phyloP scores from a whole-genome alignment of 495 filamentous ascomycete species.

The Podospora australis region DNA sequence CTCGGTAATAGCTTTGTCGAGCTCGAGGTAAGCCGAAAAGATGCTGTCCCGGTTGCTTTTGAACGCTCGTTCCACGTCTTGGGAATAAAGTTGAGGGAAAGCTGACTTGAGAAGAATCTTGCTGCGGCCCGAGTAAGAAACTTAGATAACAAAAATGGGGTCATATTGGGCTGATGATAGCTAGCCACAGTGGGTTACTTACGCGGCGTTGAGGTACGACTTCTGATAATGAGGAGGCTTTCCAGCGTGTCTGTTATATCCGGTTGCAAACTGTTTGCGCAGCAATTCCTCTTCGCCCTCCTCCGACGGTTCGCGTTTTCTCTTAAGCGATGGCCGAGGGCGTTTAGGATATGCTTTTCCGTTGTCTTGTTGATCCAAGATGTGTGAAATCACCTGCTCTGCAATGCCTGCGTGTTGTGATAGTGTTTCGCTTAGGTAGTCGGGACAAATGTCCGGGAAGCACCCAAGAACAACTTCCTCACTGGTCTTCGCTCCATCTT shows the following conservation, averaged over 20 bases:
- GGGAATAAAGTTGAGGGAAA: conserved; percentile 18
- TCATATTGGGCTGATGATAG: too few species aligned
- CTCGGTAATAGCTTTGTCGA: too few species aligned
- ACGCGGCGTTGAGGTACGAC: conserved; percentile 12
- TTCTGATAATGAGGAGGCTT: conserved; percentile 7
- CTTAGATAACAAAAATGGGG: too few species aligned
- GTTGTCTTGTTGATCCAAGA: conserved; percentile 32
- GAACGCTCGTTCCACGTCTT: conserved; percentile 15
- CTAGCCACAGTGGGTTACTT: too few species aligned
- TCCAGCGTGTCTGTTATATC: background rate
- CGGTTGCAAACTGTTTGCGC: conserved; percentile 6
- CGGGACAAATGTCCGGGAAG: conserved; percentile 36
- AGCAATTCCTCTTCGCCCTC: conserved; percentile 12
- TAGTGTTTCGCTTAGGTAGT: conserved; percentile 19
- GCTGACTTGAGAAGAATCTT: conserved; percentile 19
- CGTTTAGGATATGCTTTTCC: conserved; percentile 28
- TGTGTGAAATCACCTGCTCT: conserved; percentile 15
- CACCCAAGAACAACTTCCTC: conserved; percentile 19
- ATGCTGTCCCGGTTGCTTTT: conserved; percentile 13
- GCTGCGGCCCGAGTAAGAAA: too few species aligned
- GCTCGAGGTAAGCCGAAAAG: conserved; percentile 25
- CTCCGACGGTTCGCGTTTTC: conserved; percentile 26
- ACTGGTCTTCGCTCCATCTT: conserved; percentile 2
- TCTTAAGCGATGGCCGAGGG: conserved; percentile 22
- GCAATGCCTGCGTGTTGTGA: conserved; percentile 10